Evolutionary conservation across 108 stramenopile species (phyloP), one percentile per base, ranked within the genome.

Genomic region (Chaetoceros muelleri): DNA sequence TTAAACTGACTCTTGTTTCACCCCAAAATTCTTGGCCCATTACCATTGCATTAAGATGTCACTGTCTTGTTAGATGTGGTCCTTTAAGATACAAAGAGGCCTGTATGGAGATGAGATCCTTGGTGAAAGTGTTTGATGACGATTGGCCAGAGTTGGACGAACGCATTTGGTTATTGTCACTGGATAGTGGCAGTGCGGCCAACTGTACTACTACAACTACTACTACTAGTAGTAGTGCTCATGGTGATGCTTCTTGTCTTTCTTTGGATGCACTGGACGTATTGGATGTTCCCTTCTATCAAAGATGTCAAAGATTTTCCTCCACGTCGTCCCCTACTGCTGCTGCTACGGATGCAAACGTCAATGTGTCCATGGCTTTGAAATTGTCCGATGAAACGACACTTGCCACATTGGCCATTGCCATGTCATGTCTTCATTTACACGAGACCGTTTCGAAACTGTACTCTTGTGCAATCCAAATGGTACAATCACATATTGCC

Each of bases 51-150:
- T 55, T 90, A 52, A 52, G 84, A 47, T 73, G 73, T 0, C 79
- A 85, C 57, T 81, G 83, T 1, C 67, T 79, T 10, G 65, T 65
- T 31, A 64, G 80, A 28, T 71, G 67, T 25, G 80, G 80, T 3
- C 78, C 79, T 55, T 51, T 44, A 28, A 62, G 75, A 44, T n/a
- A n/a, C n/a, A n/a, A n/a, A n/a, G 67, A 71, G 52, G 78, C 80
- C n/a, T 48, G 82, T 30, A 20, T 58, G 8, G 53, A 68, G 8
- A 46, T 85, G 0, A 63, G 76, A 48, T 62, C 61, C 17, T 40
- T 83, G 24, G 24, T 89, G 29, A 53, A 19, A 34, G 21, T 23
- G 23, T 27, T 8, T 49, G 25, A 44, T 5, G 56, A 64, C 8
- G 51, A 28, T 46, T 55, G 63, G 52, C 21, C 34, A 17, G 57